These are phyloP conservation scores for Harrya chromipes DNA, from an alignment of 768 basidiomycete genomes.

Conservation along the genomic window DNA sequence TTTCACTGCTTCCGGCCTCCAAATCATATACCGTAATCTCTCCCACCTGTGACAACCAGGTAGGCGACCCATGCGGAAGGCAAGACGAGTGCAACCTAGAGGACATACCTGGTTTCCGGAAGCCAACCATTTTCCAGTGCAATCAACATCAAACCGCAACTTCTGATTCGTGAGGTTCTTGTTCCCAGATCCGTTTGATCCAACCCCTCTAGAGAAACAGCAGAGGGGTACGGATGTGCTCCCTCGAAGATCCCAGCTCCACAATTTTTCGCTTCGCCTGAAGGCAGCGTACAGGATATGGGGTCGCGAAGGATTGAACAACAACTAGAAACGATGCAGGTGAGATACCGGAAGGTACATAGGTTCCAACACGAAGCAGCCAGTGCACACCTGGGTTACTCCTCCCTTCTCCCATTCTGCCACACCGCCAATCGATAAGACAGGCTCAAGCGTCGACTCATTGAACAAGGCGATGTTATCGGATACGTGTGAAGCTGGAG, in stretches of 20 bases:
- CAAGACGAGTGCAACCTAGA: background rate
- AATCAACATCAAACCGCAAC: conserved; percentile 73
- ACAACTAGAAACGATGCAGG: conserved; percentile 42
- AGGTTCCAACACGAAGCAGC: background rate
- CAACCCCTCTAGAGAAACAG: conserved; percentile 25
- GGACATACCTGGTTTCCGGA: conserved; percentile 64
- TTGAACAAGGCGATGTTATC: conserved; percentile 66
- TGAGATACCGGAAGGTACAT: background rate
- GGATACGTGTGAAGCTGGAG: conserved; percentile 39
- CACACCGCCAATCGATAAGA: conserved; percentile 64
- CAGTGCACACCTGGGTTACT: conserved; percentile 47
- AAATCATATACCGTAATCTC: conserved; percentile 59
- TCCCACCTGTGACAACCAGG: conserved; percentile 45
- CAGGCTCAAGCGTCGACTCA: conserved; percentile 53
- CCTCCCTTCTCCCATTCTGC: conserved; percentile 31
- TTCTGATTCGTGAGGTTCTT: conserved; percentile 65
- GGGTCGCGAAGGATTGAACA: conserved; percentile 72
- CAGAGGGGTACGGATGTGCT: conserved; percentile 44
- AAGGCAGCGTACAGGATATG: conserved; percentile 79
- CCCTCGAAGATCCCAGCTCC: conserved; percentile 77
- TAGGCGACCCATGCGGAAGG: background rate
- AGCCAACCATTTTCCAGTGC: conserved; percentile 58
- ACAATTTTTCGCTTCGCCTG: conserved; percentile 55
- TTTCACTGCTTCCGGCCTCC: background rate
- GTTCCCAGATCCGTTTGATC: background rate